Evolutionary conservation across 1,139 yeast genomes (phyloP).

Genomic region (Blastobotrys apis): DNA sequence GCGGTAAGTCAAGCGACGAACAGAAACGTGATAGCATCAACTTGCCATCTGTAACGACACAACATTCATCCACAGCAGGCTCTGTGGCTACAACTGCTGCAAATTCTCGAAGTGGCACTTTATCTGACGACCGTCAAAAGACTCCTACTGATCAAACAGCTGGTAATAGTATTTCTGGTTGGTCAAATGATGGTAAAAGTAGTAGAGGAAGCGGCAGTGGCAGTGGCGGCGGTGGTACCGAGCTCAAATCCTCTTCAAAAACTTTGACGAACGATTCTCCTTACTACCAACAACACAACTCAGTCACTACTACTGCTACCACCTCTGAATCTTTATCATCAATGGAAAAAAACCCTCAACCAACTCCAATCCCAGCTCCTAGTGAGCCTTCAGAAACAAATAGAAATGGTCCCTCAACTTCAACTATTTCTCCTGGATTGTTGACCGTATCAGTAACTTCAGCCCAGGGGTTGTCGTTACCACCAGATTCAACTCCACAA

Average conservation of each 20-base stretch:
- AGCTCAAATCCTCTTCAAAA: constrained; percentile 4
- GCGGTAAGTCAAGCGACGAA: not conserved
- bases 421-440: constrained; percentile 55
- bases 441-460: constrained; percentile 65
- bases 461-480: constrained; percentile 57
- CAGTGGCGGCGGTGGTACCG: not conserved
- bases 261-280: constrained; percentile 8
- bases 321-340: no score
- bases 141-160: no score
- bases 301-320: no score
- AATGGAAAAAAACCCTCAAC: constrained; percentile 5
- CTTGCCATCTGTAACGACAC: constrained; percentile 10
- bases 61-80: constrained; percentile 2
- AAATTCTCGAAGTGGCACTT: constrained; percentile 5
- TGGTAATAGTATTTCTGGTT: not conserved
- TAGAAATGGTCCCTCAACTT: constrained; percentile 22
- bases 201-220: not conserved
- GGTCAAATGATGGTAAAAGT: not conserved
- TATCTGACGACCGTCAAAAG: constrained; percentile 4
- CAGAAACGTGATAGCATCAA: constrained; percentile 2
- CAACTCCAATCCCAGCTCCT: constrained; percentile 11
- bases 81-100: constrained; percentile 3
- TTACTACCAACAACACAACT: not conserved
- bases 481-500: constrained; percentile 44
- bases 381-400: not conserved